Conservation (phyloP, 2,329 filamentous ascomycete species). For the Cercospora sp. region DNA sequence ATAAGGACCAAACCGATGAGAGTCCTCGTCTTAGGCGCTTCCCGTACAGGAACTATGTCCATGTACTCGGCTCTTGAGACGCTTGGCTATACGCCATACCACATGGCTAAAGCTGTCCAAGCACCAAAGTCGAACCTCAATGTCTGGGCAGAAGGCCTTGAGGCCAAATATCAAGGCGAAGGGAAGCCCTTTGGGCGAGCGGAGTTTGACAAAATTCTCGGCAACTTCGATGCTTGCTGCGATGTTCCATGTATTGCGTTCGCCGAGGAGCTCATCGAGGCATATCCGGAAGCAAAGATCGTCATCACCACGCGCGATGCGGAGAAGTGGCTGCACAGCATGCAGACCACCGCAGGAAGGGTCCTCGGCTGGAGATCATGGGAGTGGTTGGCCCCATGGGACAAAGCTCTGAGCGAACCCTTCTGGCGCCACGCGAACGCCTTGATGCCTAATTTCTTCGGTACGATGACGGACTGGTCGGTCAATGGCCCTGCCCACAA, state of each 20-base stretch:
- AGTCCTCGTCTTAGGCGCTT: slow-evolving; percentile 30
- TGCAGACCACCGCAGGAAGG: slow-evolving; percentile 16
- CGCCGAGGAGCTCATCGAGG: slow-evolving; percentile 30
- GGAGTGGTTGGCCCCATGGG: slow-evolving; percentile 20
- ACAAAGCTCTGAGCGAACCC: slow-evolving; percentile 12
- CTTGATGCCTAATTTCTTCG: slow-evolving; percentile 15
- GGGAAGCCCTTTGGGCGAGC: slow-evolving; percentile 22
- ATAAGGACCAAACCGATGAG: slow-evolving; percentile 26
- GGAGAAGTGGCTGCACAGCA: slow-evolving; percentile 30
- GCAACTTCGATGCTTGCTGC: slow-evolving; percentile 14
- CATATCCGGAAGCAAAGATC: slow-evolving; percentile 35
- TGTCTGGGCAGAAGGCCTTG: slow-evolving; percentile 26
- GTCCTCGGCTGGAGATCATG: slow-evolving; percentile 17
- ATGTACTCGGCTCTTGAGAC: slow-evolving; percentile 23
- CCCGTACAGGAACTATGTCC: slow-evolving; percentile 31
- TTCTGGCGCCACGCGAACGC: slow-evolving; percentile 21
- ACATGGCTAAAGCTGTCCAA: slow-evolving; percentile 27
- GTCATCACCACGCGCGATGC: slow-evolving; percentile 31
- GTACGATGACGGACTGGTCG: slow-evolving; percentile 16
- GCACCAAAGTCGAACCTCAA: slow-evolving; percentile 20
- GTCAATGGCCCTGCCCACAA: slow-evolving; percentile 11
- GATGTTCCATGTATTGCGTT: slow-evolving; percentile 29
- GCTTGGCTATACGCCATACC: slow-evolving; percentile 28
- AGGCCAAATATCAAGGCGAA: slow-evolving; percentile 24
- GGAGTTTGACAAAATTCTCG: slow-evolving; percentile 21